Percentiles rank a stretch among this genome's conserved stretches.
Conservation (phyloP, 257 asterid species). For the Cordia subcordata region DNA sequence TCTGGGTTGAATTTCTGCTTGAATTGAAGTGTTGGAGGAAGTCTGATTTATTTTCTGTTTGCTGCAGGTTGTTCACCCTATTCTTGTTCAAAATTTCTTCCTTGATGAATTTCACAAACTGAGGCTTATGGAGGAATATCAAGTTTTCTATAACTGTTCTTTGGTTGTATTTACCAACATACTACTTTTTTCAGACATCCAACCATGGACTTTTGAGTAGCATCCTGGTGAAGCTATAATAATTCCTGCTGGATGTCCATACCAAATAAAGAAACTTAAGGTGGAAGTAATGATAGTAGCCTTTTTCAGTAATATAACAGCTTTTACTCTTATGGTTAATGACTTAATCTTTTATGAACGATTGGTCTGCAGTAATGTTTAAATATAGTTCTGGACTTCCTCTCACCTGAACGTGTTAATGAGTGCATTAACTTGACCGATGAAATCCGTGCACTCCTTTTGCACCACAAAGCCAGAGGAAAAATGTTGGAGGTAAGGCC, state of each 20-base stretch:
- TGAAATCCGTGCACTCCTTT: slow-evolving; percentile 82
- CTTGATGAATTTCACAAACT: slow-evolving; percentile 90
- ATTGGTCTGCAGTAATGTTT: slow-evolving; percentile 67
- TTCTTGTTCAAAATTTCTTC: slow-evolving; percentile 74
- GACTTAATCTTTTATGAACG: background rate
- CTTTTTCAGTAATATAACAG: too few relatives aligned
- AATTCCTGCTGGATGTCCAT: slow-evolving; percentile 99
- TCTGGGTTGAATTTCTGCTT: slow-evolving; percentile 2
- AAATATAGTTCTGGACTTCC: slow-evolving; percentile 70
- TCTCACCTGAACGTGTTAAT: slow-evolving; percentile 86
- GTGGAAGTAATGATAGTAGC: too few relatives aligned
- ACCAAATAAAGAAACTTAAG: slow-evolving; percentile 77
- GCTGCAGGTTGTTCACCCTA: slow-evolving; percentile 71
- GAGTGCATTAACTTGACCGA: slow-evolving; percentile 70
- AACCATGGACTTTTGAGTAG: slow-evolving; percentile 91
- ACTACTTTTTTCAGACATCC: slow-evolving; percentile 50
- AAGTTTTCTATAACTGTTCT: background rate
- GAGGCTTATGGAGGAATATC: slow-evolving; percentile 82
- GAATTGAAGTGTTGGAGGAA: slow-evolving; percentile 7
- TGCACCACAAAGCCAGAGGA: slow-evolving; percentile 66
- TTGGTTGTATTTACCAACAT: slow-evolving; percentile 8
- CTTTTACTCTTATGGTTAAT: background rate
- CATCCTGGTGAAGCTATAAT: slow-evolving; percentile 82
- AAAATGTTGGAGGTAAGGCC: slow-evolving; percentile 63
- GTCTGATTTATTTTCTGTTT: slow-evolving; percentile 11